A percentile compares a stretch with the other conserved stretches of the same genome.
These are phyloP conservation scores for Hymenoscyphus albidus DNA, from an alignment of 2,329 filamentous ascomycete species.

Conservation along the genomic window DNA sequence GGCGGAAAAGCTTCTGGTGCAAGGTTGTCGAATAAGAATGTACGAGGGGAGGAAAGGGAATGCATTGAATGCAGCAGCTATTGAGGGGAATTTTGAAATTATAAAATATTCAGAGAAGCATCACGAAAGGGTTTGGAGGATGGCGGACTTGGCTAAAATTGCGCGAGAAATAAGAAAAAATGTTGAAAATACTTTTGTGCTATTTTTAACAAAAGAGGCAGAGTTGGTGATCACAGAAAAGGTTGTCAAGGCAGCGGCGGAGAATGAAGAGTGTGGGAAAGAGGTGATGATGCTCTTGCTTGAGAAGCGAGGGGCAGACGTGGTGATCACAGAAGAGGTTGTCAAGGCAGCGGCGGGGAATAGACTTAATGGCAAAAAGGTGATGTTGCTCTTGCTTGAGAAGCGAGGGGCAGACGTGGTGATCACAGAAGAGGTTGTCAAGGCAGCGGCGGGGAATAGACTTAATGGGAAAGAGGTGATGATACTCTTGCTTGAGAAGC, in stretches of 20 bases:
- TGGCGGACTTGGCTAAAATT: neutral
- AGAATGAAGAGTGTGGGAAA: neutral
- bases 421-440: neutral
- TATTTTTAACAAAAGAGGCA: neutral
- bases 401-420: neutral
- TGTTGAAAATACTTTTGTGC: neutral
- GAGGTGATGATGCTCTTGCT: neutral
- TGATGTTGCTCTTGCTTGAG: neutral
- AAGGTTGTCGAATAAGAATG: neutral
- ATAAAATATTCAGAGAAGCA: neutral
- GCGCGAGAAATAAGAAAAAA: neutral
- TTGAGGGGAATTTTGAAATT: neutral
- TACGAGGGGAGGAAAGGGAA: neutral
- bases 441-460: neutral
- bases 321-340: neutral
- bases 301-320: neutral
- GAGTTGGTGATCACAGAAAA: neutral
- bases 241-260: neutral
- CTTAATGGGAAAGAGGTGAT: neutral
- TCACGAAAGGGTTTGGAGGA: neutral
- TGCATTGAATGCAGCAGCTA: conserved; percentile 3
- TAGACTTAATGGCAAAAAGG: neutral
- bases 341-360: neutral
- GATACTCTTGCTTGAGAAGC: neutral
- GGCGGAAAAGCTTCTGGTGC: neutral